phyloP scores from a whole-genome alignment of 2,329 filamentous ascomycete genomes.

The Colletotrichum tanaceti region DNA sequence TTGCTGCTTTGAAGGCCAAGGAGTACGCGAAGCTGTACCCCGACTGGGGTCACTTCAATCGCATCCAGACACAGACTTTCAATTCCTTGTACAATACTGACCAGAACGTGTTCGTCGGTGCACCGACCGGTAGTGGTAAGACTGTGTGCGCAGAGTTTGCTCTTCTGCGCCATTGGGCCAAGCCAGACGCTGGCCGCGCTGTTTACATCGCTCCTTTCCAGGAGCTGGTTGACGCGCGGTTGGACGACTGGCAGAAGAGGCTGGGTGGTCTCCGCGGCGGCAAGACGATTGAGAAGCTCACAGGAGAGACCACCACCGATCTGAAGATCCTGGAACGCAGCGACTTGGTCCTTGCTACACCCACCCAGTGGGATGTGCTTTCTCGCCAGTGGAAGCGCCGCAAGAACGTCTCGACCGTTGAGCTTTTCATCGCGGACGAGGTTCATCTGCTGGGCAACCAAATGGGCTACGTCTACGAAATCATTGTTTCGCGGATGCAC shows the following conservation, averaged over 20 bases:
- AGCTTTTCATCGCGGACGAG: conserved; percentile 94
- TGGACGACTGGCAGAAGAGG: conserved; percentile 87
- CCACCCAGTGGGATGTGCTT: conserved; percentile 93
- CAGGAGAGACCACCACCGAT: conserved; percentile 91
- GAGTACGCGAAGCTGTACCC: conserved; percentile 87
- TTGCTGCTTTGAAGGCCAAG: conserved; percentile 86
- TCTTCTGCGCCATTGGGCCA: conserved; percentile 87
- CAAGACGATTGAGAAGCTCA: conserved; percentile 92
- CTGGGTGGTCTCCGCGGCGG: conserved; percentile 79
- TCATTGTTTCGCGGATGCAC: conserved; percentile 97
- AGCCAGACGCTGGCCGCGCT: conserved; percentile 75
- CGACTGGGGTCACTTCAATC: conserved; percentile 90
- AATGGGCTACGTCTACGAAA: conserved; percentile 91
- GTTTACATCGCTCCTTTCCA: conserved; percentile 97
- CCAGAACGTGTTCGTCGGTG: conserved; percentile 92
- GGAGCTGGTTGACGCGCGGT: conserved; percentile 85
- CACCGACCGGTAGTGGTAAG: conserved; percentile 95
- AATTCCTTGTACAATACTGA: conserved; percentile 91
- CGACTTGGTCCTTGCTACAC: conserved; percentile 92
- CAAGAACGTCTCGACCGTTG: conserved; percentile 92
- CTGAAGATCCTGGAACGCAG: conserved; percentile 87
- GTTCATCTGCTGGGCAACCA: conserved; percentile 91
- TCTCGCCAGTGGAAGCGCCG: conserved; percentile 96
- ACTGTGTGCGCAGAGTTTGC: conserved; percentile 97
- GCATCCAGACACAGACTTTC: conserved; percentile 97